These are phyloP conservation scores for Testicularia cyperi DNA, from an alignment of 1,284 basidiomycete genomes.

Conservation along the genomic window DNA sequence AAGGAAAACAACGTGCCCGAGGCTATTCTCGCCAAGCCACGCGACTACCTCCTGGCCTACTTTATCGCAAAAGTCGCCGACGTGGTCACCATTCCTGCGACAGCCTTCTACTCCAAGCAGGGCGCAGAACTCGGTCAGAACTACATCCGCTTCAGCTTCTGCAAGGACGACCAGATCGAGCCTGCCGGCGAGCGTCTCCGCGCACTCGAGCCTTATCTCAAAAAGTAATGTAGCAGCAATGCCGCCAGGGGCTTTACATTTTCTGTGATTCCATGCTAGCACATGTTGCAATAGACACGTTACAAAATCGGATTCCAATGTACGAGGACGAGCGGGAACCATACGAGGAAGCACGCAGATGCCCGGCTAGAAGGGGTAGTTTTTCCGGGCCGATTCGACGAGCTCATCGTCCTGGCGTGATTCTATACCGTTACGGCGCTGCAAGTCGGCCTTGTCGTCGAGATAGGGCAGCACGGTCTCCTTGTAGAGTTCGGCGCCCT, in stretches of 20 bases:
- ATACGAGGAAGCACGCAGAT: no score
- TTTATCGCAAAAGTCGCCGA: slow-evolving; percentile 57
- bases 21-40: slow-evolving; percentile 74
- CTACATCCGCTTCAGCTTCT: slow-evolving; percentile 55
- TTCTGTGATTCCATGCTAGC: no score
- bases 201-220: slow-evolving; percentile 21
- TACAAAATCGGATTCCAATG: no score
- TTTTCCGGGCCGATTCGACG: neutral
- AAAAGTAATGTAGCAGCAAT: neutral
- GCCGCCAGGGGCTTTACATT: no score
- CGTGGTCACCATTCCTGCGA: slow-evolving; percentile 56
- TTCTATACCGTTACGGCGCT: slow-evolving; percentile 56
- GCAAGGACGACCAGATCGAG: slow-evolving; percentile 54
- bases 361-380: neutral
- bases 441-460: slow-evolving; percentile 63
- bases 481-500: slow-evolving; percentile 66
- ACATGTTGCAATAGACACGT: no score
- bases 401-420: no score
- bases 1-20: slow-evolving; percentile 75
- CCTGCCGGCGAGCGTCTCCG: slow-evolving; percentile 43
- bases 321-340: no score
- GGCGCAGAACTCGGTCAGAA: slow-evolving; percentile 36
- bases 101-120: slow-evolving; percentile 53
- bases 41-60: slow-evolving; percentile 75
- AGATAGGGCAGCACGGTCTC: slow-evolving; percentile 65